These are phyloP conservation scores for Kurtzmaniella natalensis DNA, from an alignment of 1,139 yeast species.

Conservation along the genomic window DNA sequence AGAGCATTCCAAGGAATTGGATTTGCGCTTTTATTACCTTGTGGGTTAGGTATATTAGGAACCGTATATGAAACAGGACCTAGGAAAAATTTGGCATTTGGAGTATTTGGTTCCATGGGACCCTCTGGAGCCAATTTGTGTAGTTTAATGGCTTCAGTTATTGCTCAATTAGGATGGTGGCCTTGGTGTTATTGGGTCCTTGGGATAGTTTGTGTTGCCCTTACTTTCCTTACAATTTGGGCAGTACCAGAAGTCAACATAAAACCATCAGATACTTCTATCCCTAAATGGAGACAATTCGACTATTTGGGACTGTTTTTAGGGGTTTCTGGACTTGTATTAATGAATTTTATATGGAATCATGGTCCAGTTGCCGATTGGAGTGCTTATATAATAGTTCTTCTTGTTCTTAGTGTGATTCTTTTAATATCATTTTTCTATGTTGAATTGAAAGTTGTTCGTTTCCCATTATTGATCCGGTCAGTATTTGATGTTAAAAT, in stretches of 20 bases:
- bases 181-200: constrained; percentile 51
- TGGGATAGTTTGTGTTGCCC: constrained; percentile 29
- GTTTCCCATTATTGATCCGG: constrained; percentile 43
- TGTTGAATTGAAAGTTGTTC: constrained; percentile 22
- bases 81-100: constrained; percentile 48
- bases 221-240: constrained; percentile 23
- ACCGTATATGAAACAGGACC: constrained; percentile 41
- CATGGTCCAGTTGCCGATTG: constrained; percentile 55
- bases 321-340: constrained; percentile 45
- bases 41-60: constrained; percentile 50
- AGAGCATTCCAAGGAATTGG: constrained; percentile 56
- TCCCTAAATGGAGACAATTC: constrained; percentile 15
- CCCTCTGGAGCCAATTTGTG: constrained; percentile 54
- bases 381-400: constrained; percentile 43
- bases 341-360: constrained; percentile 50
- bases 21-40: constrained; percentile 48
- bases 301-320: constrained; percentile 44
- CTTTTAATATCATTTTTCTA: constrained; percentile 29
- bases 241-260: constrained; percentile 29
- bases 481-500: constrained; percentile 35
- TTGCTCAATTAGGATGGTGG: constrained; percentile 43
- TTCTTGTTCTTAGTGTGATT: constrained; percentile 38
- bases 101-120: constrained; percentile 50
- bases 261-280: background rate
- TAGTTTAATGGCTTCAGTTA: constrained; percentile 44